Percentiles rank a stretch among this genome's conserved stretches.
Conservation (phyloP, 2,329 filamentous ascomycete genomes). For the Tolypocladium tundrense region DNA sequence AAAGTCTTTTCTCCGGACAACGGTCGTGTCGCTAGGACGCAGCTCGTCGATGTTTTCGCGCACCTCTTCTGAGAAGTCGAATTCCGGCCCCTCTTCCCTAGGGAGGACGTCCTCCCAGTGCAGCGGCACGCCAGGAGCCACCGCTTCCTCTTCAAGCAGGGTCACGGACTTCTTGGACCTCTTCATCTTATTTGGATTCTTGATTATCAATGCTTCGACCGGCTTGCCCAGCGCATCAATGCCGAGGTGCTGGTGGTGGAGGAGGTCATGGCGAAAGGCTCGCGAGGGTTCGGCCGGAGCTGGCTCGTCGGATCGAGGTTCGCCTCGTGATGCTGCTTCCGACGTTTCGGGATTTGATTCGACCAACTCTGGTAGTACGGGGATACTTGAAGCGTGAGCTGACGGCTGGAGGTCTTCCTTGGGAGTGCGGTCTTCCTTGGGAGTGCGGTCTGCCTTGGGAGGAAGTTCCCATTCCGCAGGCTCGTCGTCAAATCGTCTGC, state of each 20-base stretch:
- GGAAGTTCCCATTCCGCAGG: slow-evolving; percentile 6
- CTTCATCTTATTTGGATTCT: slow-evolving; percentile 22
- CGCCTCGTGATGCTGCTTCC: background rate
- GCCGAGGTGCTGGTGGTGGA: slow-evolving; percentile 18
- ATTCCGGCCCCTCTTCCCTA: slow-evolving; percentile 13
- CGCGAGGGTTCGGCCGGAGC: background rate
- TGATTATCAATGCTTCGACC: slow-evolving; percentile 37
- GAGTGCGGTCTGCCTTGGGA: background rate
- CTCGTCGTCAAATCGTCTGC: background rate
- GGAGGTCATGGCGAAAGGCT: slow-evolving; percentile 14
- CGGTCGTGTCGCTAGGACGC: slow-evolving; percentile 27
- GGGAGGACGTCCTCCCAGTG: slow-evolving; percentile 22
- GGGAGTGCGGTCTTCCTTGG: too few relatives aligned
- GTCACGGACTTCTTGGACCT: slow-evolving; percentile 6
- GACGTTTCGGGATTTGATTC: background rate
- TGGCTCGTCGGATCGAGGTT: background rate
- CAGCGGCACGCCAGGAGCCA: slow-evolving; percentile 6
- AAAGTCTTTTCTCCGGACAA: slow-evolving; percentile 30
- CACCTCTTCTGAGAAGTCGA: slow-evolving; percentile 22
- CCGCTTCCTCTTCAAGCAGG: slow-evolving; percentile 9
- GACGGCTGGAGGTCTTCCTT: background rate
- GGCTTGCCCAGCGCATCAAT: slow-evolving; percentile 23
- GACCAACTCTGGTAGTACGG: background rate
- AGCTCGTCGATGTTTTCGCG: slow-evolving; percentile 37
- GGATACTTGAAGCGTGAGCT: background rate